A percentile compares a stretch with the other conserved stretches of the same genome.
phyloP scores from a whole-genome alignment of 2,329 filamentous ascomycete species.

The Curvularia verruculosa region DNA sequence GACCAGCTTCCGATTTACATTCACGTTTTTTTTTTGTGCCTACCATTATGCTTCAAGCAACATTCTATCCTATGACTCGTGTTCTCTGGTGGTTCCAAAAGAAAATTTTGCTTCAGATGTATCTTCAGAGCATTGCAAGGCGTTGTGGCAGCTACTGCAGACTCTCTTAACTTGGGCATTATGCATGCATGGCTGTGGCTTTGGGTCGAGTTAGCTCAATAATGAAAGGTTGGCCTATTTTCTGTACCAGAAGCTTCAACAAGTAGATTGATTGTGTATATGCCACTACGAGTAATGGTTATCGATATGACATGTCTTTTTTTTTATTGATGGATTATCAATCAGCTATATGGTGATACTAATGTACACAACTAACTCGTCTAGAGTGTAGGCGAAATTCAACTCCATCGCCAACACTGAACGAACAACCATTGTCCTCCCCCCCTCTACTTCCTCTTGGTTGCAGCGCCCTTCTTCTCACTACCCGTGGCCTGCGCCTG shows the following conservation, averaged over 20 bases:
- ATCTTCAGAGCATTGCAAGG: slow-evolving; percentile 28
- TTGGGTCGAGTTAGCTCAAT: not conserved
- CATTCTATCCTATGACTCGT: not conserved
- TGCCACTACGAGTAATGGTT: not conserved
- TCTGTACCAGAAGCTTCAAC: not conserved
- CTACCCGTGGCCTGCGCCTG: slow-evolving; percentile 28
- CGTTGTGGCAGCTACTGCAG: slow-evolving; percentile 20
- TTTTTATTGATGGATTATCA: not conserved
- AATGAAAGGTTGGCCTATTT: not conserved
- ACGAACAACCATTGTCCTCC: not conserved
- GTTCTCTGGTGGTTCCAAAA: not conserved
- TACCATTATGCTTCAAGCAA: not conserved
- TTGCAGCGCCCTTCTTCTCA: slow-evolving; percentile 36
- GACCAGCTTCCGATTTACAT: slow-evolving; percentile 2
- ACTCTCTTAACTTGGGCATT: not conserved
- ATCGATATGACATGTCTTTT: not conserved
- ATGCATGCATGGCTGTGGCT: not conserved
- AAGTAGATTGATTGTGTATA: not conserved
- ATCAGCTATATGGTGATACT: not conserved
- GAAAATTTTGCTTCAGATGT: slow-evolving; percentile 2
- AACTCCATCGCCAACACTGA: not conserved
- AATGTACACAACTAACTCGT: not conserved
- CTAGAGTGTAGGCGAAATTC: not conserved
- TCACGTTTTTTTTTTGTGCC: slow-evolving; percentile 2
- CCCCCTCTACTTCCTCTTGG: slow-evolving; percentile 37